Conservation (phyloP, 2,329 filamentous ascomycete species). For the Hirsutella minnesotensis region DNA sequence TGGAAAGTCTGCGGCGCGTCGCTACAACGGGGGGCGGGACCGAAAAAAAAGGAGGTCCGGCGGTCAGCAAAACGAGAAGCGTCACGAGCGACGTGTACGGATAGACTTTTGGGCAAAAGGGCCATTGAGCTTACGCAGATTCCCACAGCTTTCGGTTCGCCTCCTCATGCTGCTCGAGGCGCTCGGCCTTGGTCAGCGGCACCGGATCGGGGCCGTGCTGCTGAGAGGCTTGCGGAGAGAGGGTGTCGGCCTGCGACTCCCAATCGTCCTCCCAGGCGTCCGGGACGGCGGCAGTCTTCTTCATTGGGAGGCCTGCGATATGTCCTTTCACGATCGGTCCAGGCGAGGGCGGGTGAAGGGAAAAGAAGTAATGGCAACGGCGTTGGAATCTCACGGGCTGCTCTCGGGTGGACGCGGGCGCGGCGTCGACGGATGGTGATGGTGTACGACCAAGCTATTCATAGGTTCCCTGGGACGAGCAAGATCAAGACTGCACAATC, state of each 20-base stretch:
- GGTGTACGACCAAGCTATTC: neutral
- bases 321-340: neutral
- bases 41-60: no score
- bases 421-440: conserved; percentile 1
- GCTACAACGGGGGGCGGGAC: conserved; percentile 30
- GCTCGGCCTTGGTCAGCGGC: conserved; percentile 59
- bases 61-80: neutral
- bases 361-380: neutral
- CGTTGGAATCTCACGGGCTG: neutral
- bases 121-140: conserved; percentile 52
- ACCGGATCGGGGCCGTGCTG: neutral
- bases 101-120: neutral
- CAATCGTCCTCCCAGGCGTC: conserved; percentile 90
- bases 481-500: neutral
- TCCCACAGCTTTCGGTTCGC: conserved; percentile 81
- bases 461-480: neutral
- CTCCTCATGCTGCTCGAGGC: conserved; percentile 68
- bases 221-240: conserved; percentile 18
- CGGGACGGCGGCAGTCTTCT: conserved; percentile 37
- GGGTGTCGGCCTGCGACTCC: conserved; percentile 62
- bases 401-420: conserved; percentile 1
- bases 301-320: conserved; percentile 27
- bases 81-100: neutral
- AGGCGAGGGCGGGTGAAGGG: no score
- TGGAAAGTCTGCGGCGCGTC: conserved; percentile 65